These are phyloP conservation scores for Limonomyces culmigenus DNA, from an alignment of 1,284 basidiomycete species.

Conservation along the genomic window DNA sequence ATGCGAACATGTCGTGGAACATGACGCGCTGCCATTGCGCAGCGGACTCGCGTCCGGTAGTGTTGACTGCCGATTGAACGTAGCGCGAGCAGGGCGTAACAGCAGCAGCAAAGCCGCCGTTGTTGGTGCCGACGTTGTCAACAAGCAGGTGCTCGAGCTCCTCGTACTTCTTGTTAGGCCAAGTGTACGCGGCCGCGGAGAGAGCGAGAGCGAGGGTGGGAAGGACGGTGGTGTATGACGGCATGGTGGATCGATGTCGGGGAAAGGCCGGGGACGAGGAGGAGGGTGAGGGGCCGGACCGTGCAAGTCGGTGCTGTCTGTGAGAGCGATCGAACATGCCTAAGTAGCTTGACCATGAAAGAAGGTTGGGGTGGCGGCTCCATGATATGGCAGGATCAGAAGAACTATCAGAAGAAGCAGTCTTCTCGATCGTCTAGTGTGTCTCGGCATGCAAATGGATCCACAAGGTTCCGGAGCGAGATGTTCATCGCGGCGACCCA, in stretches of 20 bases:
- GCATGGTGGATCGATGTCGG: background rate
- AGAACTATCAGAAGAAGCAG: no score
- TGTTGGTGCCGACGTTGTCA: constrained; percentile 1
- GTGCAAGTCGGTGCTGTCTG: background rate
- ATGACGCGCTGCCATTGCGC: constrained; percentile 9
- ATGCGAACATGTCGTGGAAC: constrained; percentile 10
- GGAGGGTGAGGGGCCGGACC: background rate
- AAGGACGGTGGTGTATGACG: background rate
- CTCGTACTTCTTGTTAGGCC: background rate
- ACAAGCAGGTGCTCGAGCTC: background rate
- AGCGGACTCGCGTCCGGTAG: constrained; percentile 6
- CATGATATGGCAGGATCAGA: no score
- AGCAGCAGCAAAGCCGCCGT: constrained; percentile 2
- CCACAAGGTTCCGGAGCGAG: no score
- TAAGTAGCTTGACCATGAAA: no score
- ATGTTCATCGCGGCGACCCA: no score
- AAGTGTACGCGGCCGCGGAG: background rate
- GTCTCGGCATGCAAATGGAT: no score
- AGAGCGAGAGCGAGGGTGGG: no score
- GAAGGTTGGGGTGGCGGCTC: no score
- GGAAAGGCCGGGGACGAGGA: background rate
- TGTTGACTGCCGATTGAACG: constrained; percentile 4
- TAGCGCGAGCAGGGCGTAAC: constrained; percentile 7
- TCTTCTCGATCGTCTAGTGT: no score
- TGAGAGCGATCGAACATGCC: no score